Evolutionary conservation across 352 stramenopile genomes (phyloP).

Genomic region (Peronospora farinosa): DNA sequence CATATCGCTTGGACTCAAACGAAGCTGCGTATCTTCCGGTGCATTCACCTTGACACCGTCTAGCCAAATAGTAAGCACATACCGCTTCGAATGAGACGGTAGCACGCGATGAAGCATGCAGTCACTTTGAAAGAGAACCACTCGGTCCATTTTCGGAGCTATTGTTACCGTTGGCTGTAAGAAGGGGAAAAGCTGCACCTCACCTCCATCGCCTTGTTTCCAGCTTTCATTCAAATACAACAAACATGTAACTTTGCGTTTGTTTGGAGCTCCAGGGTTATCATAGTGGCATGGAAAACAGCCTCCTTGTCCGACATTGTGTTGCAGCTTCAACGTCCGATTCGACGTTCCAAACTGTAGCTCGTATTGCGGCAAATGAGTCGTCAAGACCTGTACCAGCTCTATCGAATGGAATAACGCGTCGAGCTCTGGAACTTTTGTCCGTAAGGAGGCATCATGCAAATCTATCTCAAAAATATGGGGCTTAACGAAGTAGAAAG

Average conservation of each 20-base stretch:
- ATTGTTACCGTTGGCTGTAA: constrained; percentile 48
- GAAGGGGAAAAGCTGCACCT: constrained; percentile 76
- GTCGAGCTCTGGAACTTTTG: constrained; percentile 55
- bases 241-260: constrained; percentile 70
- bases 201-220: constrained; percentile 55
- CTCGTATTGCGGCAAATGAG: constrained; percentile 48
- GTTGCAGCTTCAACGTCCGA: constrained; percentile 72
- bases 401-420: constrained; percentile 58
- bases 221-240: constrained; percentile 76
- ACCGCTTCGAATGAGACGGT: constrained; percentile 42
- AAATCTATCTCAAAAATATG: constrained; percentile 81
- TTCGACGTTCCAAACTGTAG: constrained; percentile 52
- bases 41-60: constrained; percentile 46
- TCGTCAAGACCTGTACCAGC: constrained; percentile 41
- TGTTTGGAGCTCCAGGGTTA: constrained; percentile 72
- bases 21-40: constrained; percentile 54
- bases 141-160: constrained; percentile 62
- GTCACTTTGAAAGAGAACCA: constrained; percentile 67
- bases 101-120: constrained; percentile 69
- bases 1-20: constrained; percentile 54
- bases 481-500: constrained; percentile 70
- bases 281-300: constrained; percentile 84
- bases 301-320: constrained; percentile 61
- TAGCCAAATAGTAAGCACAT: constrained; percentile 67
- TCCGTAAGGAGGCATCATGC: constrained; percentile 49